phyloP scores from a whole-genome alignment of 768 basidiomycete species.

The Psilocybe azurescens region DNA sequence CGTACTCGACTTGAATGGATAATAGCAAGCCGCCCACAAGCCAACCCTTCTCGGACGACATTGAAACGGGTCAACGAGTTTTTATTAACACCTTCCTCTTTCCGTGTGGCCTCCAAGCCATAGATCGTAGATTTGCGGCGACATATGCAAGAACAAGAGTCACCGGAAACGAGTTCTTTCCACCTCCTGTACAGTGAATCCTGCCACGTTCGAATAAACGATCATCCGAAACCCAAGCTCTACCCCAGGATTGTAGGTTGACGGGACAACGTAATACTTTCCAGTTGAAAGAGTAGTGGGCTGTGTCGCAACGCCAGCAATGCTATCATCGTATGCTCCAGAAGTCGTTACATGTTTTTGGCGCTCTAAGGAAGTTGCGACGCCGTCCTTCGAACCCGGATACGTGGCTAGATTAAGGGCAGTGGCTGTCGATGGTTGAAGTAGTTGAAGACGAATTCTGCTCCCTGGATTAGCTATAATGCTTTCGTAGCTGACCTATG shows the following conservation, averaged over 20 bases:
- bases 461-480: not conserved
- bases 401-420: conserved; percentile 70
- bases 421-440: conserved; percentile 45
- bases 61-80: conserved; percentile 51
- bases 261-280: conserved; percentile 75
- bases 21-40: conserved; percentile 71
- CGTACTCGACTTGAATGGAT: conserved; percentile 86
- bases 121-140: not conserved
- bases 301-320: conserved; percentile 73
- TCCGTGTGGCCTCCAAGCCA: conserved; percentile 10
- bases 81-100: conserved; percentile 25
- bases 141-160: too few relatives aligned
- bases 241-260: conserved; percentile 69
- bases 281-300: conserved; percentile 58
- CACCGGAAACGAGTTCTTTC: not conserved
- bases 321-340: conserved; percentile 78
- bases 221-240: conserved; percentile 63
- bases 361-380: conserved; percentile 21
- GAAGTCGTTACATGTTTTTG: conserved; percentile 63
- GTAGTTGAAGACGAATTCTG: conserved; percentile 77
- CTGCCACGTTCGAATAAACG: conserved; percentile 54
- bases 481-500: not conserved
- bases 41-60: conserved; percentile 85
- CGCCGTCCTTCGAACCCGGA: conserved; percentile 29
- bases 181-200: conserved; percentile 25